Base-by-base conservation (phyloP, 2,329 filamentous ascomycete genomes). In the Ciborinia camelliae region DNA sequence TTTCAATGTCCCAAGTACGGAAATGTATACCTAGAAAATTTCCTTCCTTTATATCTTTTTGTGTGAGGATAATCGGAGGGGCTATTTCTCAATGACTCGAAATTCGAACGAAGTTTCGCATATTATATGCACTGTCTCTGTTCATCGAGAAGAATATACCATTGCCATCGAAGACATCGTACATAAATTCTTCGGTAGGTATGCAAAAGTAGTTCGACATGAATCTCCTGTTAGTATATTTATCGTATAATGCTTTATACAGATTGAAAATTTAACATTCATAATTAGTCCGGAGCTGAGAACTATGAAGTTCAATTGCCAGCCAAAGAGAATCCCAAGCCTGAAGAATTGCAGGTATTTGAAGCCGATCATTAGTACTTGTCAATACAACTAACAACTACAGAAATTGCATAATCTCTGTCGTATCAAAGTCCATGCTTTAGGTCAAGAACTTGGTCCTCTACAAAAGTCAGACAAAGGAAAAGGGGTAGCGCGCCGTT, bases 401-500 rank as follows among this genome's bases (percentile, higher is more conserved):
- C 2, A 63, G 62, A 58, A 58, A 58, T 20, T 63, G 15, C 45
- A 51, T 1, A 41, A 37, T 18, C 43, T 63, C 1, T 63, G 62
- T 41, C 45, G 62, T 12, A 26, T 63, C 26, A 53, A 43, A 32
- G n/a, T 18, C 3, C 39, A 58, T 23, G 23, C 9, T 23, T 18
- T 58, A 18, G 30, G 18, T n/a, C 23, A 28, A 57, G 28, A 30
- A 20, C 10, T 57, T n/a, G 37, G 12, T 30, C 23, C 39, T 37
- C 12, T n/a, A 8, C 12, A 18, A 47, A 23, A 35, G 7, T 7
- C 14, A 15, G 10, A 57, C 14, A 57, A 57, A 23, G 39, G 37
- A n/a, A 23, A 57, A 45, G 39, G 6, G 9, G 18, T 23, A 32
- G 20, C 39, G 6, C 26, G 4, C 20, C 26, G 18, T 45, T 3